These are phyloP conservation scores for Penicillium sp. DNA, from an alignment of 2,329 filamentous ascomycete genomes.

Conservation along the genomic window DNA sequence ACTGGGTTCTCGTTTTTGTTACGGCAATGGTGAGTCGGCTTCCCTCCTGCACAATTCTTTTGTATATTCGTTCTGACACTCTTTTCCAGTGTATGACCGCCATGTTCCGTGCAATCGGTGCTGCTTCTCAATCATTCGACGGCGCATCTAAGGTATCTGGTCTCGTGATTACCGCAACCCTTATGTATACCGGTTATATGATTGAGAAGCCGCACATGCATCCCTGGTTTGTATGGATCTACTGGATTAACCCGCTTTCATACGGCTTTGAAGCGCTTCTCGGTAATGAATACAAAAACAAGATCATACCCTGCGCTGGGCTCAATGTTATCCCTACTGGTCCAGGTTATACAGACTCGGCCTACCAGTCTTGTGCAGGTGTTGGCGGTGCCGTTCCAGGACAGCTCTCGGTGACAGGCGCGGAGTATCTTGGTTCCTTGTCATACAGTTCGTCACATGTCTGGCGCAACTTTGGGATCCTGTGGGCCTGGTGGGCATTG, in stretches of 20 bases:
- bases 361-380: slow-evolving; percentile 50
- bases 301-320: slow-evolving; percentile 33
- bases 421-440: slow-evolving; percentile 55
- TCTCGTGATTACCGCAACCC: slow-evolving; percentile 32
- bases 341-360: slow-evolving; percentile 22
- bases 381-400: slow-evolving; percentile 54
- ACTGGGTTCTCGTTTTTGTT: slow-evolving; percentile 52
- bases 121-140: slow-evolving; percentile 55
- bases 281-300: slow-evolving; percentile 34
- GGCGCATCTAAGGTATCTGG: slow-evolving; percentile 54
- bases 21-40: slow-evolving; percentile 48
- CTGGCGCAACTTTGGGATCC: slow-evolving; percentile 60
- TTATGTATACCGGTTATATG: slow-evolving; percentile 42
- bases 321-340: slow-evolving; percentile 31
- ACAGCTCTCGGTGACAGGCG: slow-evolving; percentile 50
- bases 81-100: slow-evolving; percentile 52
- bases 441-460: slow-evolving; percentile 52
- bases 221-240: slow-evolving; percentile 50
- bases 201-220: slow-evolving; percentile 49
- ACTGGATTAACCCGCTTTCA: slow-evolving; percentile 36
- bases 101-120: slow-evolving; percentile 55
- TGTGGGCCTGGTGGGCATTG: slow-evolving; percentile 61
- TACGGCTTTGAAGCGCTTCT: slow-evolving; percentile 38
- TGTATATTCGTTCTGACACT: not conserved
- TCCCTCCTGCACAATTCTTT: not conserved